Evolutionary conservation across 345 rosid genomes (phyloP), one percentile per base, ranked within the genome.

Genomic region (Cardiospermum halicacabum): DNA sequence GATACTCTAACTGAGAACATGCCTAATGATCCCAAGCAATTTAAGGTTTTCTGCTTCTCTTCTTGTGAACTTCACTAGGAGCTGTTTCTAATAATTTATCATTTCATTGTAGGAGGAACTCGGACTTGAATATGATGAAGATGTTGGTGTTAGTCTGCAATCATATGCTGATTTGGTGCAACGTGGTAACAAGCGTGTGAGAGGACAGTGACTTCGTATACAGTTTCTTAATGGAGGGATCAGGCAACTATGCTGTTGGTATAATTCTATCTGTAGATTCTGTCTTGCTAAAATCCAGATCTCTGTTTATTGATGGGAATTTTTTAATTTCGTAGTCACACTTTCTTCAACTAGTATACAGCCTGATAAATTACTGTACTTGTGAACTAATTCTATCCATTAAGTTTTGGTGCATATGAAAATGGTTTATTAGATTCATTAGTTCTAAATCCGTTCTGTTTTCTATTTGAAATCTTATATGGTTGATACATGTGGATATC

Each of bases 121-220:
- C 66, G 97, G 92, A 49, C 70, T 91, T 59, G 96, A 89, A 71
- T 82, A 89, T 65, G 99, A 89, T 77, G 97, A 95, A 80, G 91
- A 91, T 75, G 82, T 82, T 1, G 89, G 85, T 54, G 83, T 83
- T 65, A 85, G 72, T 74, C 73, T 94, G 72, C 91, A 82, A 77
- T 69, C 87, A 16, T 83, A 81, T 71, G 68, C 75, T 50, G 86
- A 84, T 48, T 69, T 89, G 61, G 72, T 80, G 58, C 95, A 68
- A 62, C 82, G 56, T 60, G 84, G 84, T 13, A 85, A 77, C 72
- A 87, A 91, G 79, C 78, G 85, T 40, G 58, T 55, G 2, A 72
- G 87, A 77, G 77, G 75, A 51, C 80, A 76, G 64, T 83, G 73
- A 76, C 53, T 72, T 74, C 56, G 48, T 57, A 21, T 22, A 26